These are phyloP conservation scores for Scedosporium boydii DNA, from an alignment of 2,329 filamentous ascomycete genomes.

Conservation along the genomic window DNA sequence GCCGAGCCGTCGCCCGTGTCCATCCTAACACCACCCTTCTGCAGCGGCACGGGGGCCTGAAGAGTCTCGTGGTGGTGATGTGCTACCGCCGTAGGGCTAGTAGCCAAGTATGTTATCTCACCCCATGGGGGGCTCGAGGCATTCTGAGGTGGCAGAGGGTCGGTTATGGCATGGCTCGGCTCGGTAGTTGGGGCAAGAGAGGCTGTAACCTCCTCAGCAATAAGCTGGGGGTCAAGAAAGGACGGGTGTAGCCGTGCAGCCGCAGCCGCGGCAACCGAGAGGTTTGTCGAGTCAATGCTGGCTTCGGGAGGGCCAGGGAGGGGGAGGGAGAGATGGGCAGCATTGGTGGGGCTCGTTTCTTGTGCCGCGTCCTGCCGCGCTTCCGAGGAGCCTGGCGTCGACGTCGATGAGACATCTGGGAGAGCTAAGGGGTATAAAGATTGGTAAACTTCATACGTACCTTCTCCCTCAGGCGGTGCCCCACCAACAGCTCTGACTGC, in stretches of 20 bases:
- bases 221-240: slow-evolving; percentile 43
- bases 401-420: background rate
- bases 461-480: slow-evolving; percentile 21
- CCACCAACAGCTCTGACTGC: background rate
- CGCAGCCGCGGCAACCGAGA: slow-evolving; percentile 48
- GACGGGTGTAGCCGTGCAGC: slow-evolving; percentile 44
- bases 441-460: slow-evolving; percentile 17
- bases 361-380: background rate
- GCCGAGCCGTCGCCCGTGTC: slow-evolving; percentile 31
- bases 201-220: slow-evolving; percentile 16
- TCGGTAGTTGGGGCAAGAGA: slow-evolving; percentile 18
- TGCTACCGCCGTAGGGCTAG: slow-evolving; percentile 11
- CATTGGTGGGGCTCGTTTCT: background rate
- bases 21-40: slow-evolving; percentile 43
- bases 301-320: background rate
- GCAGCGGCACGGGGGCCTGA: slow-evolving; percentile 22
- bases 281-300: slow-evolving; percentile 32
- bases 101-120: slow-evolving; percentile 40
- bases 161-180: slow-evolving; percentile 15
- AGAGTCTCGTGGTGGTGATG: slow-evolving; percentile 5
- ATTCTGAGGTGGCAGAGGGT: slow-evolving; percentile 12
- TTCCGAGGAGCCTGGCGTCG: background rate
- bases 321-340: background rate
- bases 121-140: slow-evolving; percentile 36
- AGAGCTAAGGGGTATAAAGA: background rate